Evolutionary conservation across 306 rosid genomes (phyloP).

Genomic region (Carpinus viminea): DNA sequence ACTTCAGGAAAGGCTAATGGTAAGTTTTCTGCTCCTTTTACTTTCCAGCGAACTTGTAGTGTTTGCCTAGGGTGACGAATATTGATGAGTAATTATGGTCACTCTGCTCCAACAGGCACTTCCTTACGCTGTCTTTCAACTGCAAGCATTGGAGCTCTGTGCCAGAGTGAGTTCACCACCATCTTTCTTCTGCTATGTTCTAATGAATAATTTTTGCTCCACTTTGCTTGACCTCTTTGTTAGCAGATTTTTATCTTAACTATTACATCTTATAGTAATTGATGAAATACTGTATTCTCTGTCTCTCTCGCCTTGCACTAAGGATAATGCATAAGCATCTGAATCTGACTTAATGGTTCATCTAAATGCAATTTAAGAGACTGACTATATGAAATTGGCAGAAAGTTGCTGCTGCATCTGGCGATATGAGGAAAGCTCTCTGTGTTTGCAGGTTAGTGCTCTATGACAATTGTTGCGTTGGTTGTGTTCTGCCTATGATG

Average conservation of each 20-base stretch:
- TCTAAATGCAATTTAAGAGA: constrained; percentile 9
- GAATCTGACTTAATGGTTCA: not conserved
- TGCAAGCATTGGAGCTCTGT: constrained; percentile 84
- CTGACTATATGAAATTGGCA: constrained; percentile 33
- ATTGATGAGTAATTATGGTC: constrained; percentile 17
- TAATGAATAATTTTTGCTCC: not conserved
- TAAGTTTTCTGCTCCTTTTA: constrained; percentile 38
- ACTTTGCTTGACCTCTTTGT: not conserved
- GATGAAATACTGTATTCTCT: not conserved
- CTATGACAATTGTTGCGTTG: not conserved
- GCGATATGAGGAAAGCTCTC: constrained; percentile 96
- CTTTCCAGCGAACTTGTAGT: not conserved
- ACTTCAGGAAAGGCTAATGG: constrained; percentile 74
- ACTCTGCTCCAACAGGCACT: constrained; percentile 49
- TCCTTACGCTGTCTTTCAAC: constrained; percentile 68
- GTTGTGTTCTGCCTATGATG: not conserved
- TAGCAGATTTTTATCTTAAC: not conserved
- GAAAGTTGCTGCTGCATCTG: constrained; percentile 96
- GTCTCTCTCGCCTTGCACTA: not conserved
- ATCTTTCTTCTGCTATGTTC: not conserved
- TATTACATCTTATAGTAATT: not conserved
- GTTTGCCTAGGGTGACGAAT: not conserved
- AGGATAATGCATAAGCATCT: too few species aligned
- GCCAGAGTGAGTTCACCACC: constrained; percentile 72
- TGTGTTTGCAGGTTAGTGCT: constrained; percentile 73